Conservation (phyloP, 2,329 filamentous ascomycete genomes). For the Xylariaceae sp. region DNA sequence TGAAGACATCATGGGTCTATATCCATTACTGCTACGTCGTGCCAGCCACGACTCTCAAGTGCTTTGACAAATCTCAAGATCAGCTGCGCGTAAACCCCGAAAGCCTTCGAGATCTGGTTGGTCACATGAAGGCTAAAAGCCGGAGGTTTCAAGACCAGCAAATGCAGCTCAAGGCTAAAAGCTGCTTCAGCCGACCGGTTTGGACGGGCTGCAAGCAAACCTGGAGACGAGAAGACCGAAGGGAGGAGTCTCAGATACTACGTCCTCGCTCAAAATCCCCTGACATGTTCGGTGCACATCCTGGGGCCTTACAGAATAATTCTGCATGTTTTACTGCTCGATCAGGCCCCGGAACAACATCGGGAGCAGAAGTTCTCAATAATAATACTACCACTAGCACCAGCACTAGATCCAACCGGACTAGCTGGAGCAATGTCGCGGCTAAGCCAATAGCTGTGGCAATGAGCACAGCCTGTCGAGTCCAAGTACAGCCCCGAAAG, state of each 20-base stretch:
- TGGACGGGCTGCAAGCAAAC: background rate
- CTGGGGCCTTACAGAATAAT: background rate
- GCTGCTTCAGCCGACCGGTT: background rate
- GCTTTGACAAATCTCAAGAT: conserved; percentile 6
- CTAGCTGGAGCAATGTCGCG: background rate
- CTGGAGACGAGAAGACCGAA: background rate
- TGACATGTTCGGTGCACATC: background rate
- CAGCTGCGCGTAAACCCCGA: conserved; percentile 13
- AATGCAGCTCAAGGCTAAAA: background rate
- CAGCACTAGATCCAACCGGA: too few relatives aligned
- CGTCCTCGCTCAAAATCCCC: background rate
- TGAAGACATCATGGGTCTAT: conserved; percentile 37
- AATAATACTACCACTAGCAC: background rate
- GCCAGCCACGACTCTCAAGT: conserved; percentile 30
- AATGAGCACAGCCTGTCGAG: too few relatives aligned
- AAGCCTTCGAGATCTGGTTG: conserved; percentile 17
- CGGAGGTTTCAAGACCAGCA: background rate
- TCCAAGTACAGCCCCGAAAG: too few relatives aligned
- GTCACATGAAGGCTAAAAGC: conserved; percentile 5
- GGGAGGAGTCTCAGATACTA: background rate
- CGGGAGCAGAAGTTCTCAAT: background rate
- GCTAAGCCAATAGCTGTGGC: background rate
- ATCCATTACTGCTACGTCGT: conserved; percentile 28
- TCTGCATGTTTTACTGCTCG: background rate
- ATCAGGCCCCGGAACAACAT: background rate